phyloP scores from a whole-genome alignment of 1,284 basidiomycete species.

The Chalciporus sp. region DNA sequence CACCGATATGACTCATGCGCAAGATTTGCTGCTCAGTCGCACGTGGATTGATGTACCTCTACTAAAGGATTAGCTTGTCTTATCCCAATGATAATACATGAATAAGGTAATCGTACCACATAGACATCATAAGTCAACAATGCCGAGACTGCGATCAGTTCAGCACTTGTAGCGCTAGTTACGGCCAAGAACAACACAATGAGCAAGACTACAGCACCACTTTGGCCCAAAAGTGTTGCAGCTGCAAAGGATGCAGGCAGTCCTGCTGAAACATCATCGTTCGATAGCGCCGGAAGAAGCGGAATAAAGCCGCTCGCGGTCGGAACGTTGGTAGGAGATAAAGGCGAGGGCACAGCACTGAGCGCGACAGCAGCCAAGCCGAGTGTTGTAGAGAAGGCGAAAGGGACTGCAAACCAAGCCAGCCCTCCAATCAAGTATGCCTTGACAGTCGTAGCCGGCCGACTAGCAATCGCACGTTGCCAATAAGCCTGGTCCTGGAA shows the following conservation, averaged over 20 bases:
- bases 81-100: not conserved
- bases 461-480: slow-evolving; percentile 88
- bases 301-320: slow-evolving; percentile 54
- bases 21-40: slow-evolving; percentile 66
- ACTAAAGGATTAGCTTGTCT: not conserved
- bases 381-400: slow-evolving; percentile 79
- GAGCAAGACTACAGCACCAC: slow-evolving; percentile 72
- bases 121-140: slow-evolving; percentile 84
- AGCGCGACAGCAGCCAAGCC: slow-evolving; percentile 84
- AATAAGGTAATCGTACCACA: slow-evolving; percentile 44
- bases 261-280: slow-evolving; percentile 78
- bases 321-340: slow-evolving; percentile 24
- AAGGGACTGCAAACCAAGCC: slow-evolving; percentile 87
- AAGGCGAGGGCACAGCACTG: slow-evolving; percentile 29
- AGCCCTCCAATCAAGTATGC: slow-evolving; percentile 90
- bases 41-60: slow-evolving; percentile 63
- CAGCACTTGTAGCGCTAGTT: slow-evolving; percentile 85
- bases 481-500: slow-evolving; percentile 79
- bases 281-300: slow-evolving; percentile 59
- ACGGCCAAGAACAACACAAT: slow-evolving; percentile 81
- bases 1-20: slow-evolving; percentile 53
- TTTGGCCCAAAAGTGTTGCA: slow-evolving; percentile 74
- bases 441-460: slow-evolving; percentile 82
- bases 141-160: slow-evolving; percentile 86
- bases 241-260: slow-evolving; percentile 84